These are phyloP conservation scores for Floccularia luteovirens DNA, from an alignment of 768 basidiomycete species.

Conservation along the genomic window DNA sequence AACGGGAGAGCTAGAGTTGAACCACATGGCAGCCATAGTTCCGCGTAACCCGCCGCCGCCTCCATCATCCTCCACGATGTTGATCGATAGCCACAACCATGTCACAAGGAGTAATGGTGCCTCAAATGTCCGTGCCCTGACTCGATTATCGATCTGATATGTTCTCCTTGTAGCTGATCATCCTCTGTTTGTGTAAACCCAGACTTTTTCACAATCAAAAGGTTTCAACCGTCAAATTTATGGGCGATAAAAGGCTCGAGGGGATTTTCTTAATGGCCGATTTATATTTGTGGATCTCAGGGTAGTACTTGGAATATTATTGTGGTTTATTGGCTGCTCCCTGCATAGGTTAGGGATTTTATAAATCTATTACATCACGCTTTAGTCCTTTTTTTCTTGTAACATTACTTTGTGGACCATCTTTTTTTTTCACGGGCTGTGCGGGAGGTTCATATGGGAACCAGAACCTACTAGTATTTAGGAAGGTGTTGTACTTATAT, in stretches of 20 bases:
- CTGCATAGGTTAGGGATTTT: no score
- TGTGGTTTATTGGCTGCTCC: background rate
- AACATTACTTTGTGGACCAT: no score
- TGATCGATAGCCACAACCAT: constrained; percentile 21
- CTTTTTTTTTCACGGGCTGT: no score
- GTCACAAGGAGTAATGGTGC: constrained; percentile 13
- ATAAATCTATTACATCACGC: no score
- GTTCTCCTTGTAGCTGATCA: constrained; percentile 6
- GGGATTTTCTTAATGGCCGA: constrained; percentile 1
- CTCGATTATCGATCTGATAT: constrained; percentile 1
- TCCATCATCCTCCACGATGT: constrained; percentile 16
- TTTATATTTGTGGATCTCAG: background rate
- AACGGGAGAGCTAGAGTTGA: constrained; percentile 34
- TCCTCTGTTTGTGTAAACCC: no score
- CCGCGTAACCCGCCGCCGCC: constrained; percentile 22
- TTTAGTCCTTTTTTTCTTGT: no score
- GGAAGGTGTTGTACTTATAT: no score
- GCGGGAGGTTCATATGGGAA: no score
- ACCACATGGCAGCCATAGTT: constrained; percentile 36
- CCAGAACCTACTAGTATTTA: no score
- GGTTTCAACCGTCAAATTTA: constrained; percentile 11
- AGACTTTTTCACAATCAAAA: no score
- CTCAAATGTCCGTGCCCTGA: constrained; percentile 15
- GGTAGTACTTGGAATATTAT: background rate
- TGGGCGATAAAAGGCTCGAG: constrained; percentile 14